Evolutionary conservation across 2,329 filamentous ascomycete species (phyloP), one percentile per base, ranked within the genome.

Genomic region (Ophiostoma piceae): DNA sequence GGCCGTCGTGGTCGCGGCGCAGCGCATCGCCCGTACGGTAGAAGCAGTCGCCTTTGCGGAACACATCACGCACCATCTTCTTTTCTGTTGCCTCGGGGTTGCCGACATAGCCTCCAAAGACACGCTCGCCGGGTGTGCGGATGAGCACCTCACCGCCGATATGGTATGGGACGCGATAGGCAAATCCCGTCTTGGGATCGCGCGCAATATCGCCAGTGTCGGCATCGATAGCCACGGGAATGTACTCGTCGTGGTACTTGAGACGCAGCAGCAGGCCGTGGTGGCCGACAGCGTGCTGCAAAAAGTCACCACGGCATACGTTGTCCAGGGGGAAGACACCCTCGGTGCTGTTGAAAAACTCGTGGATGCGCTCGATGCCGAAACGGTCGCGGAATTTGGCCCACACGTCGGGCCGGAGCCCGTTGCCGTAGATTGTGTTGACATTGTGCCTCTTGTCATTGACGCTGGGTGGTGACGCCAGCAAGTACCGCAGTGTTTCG

Each of bases 321-420:
- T 90, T 91, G 69, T 87, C 78, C 11, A 92, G 79, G 0, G 78
- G 77, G 74, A 93, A 84, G 67, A 92, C 83, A 39, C 90, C 89
- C 78, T 94, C 91, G 1, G 89, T 91, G 71, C 88, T 90, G 77
- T 90, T 91, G 82, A 92, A 94, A 79, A 94, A 92, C 77, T 94
- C 91, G 71, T 81, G 82, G 1, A 94, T 85, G 37, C 85, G 83
- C 14, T 82, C 78, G 73, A 91, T 84, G 68, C 84, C 84, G 76
- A 90, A 90, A 14, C 88, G 83, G 66, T 89, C 84, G 57, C 84
- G 79, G 77, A 91, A 91, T 29, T 83, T 81, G 39, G 82, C 78
- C 89, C 89, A 92, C 0, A 91, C 86, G 74, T 92, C 89, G 0
- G 88, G 88, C 1, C 88, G 83, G 74, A 90, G 81, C 1, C 88